Base-by-base conservation (phyloP, 2,329 filamentous ascomycete genomes). In the Daldinia eschscholtzii region DNA sequence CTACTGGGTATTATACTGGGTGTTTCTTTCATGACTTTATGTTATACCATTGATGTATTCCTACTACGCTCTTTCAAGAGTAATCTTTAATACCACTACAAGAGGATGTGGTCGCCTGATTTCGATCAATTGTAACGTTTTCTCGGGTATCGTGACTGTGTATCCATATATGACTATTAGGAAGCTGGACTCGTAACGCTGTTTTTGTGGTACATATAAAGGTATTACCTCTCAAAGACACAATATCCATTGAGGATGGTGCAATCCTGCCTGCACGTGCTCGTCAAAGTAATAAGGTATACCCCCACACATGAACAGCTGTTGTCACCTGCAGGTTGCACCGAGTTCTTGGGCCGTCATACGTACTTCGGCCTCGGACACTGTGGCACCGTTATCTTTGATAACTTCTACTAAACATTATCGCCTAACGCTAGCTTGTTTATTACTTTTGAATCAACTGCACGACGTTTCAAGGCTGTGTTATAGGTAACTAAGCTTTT, bases 231-330 rank as follows among this genome's bases (percentile, higher is more conserved):
- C n/a, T 20, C 2, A n/a, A 61, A 68, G 52, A 56, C 52, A 70
- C 46, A 64, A 68, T 66, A 61, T 42, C 12, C 44, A 13, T 56
- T 35, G n/a, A 35, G 26, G n/a, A 71, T 68, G 62, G 55, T 68
- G 65, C 46, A 66, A 71, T 68, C n/a, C 15, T 52, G 26, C 15
- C 7, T 26, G 26, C 26, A 18, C 15, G 10, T 28, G 46, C 15
- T 10, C 6, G 7, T 9, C 6, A 33, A 10, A 18, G 46, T 5
- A 33, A 52, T 52, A 33, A 30, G 7, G 5, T 52, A 52, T n/a
- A 52, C 26, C 46, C 46, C 46, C 28, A 26, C 26, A 6, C 6
- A 35, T 9, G 7, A 10, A 18, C 46, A 52, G 28, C 46, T 50
- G 46, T 23, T 50, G 5, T 7, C 46, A 50, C 26, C 26, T 30